A percentile compares a stretch with the other conserved stretches of the same genome.
Evolutionary conservation across 2,329 filamentous ascomycete genomes (phyloP).

Genomic region (Rhinocladiella similis): DNA sequence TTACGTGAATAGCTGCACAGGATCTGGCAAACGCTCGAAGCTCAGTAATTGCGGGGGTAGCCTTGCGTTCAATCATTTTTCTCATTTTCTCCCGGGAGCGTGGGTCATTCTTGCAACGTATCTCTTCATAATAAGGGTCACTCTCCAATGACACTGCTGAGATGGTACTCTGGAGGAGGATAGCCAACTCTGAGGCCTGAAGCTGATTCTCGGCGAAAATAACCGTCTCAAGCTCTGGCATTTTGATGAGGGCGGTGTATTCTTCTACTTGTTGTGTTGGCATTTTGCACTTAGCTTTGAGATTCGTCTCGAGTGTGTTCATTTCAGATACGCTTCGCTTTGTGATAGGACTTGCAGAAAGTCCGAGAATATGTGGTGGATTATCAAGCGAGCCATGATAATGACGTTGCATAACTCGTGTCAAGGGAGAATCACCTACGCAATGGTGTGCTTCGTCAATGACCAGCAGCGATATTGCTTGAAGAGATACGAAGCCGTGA

Average conservation of each 20-base stretch:
- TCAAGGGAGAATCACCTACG: constrained; percentile 61
- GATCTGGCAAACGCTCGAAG: constrained; percentile 57
- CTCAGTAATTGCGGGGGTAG: constrained; percentile 47
- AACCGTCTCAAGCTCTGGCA: constrained; percentile 56
- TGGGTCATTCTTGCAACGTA: constrained; percentile 45
- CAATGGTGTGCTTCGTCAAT: constrained; percentile 90
- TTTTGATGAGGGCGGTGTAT: constrained; percentile 66
- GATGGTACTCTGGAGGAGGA: constrained; percentile 45
- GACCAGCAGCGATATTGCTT: constrained; percentile 66
- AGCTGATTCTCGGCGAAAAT: constrained; percentile 27
- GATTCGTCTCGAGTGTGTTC: constrained; percentile 63
- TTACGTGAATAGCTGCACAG: constrained; percentile 50
- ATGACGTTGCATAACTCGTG: constrained; percentile 70
- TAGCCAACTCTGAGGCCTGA: constrained; percentile 37
- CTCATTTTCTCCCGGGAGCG: constrained; percentile 29
- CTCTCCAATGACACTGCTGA: constrained; percentile 54
- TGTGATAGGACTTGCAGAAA: constrained; percentile 78
- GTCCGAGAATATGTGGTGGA: constrained; percentile 69
- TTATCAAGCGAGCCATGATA: constrained; percentile 55
- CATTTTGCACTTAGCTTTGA: constrained; percentile 68
- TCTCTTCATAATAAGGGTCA: constrained; percentile 60
- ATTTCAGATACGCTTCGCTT: constrained; percentile 30
- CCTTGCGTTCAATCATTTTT: constrained; percentile 33
- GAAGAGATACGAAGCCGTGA: constrained; percentile 71
- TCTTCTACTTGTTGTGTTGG: constrained; percentile 70